A percentile compares a stretch with the other conserved stretches of the same genome.
phyloP scores from a whole-genome alignment of 805 yeast species.

The Schizosaccharomyces japonicus region DNA sequence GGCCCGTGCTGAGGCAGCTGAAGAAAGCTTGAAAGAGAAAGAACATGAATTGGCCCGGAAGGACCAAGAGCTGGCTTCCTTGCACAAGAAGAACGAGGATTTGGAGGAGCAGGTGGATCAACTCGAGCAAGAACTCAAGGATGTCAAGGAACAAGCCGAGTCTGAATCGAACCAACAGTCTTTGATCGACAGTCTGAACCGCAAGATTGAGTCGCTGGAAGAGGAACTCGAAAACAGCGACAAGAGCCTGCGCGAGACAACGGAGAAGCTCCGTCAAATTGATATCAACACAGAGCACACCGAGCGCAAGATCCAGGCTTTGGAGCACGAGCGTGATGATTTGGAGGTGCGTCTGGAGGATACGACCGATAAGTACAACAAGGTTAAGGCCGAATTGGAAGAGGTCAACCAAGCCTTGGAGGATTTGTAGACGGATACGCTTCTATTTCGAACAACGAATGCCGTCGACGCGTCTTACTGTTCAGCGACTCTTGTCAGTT shows the following conservation, averaged over 20 bases:
- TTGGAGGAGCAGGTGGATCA: background rate
- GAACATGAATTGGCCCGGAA: conserved; percentile 81
- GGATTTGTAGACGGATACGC: conserved; percentile 23
- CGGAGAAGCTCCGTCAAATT: conserved; percentile 77
- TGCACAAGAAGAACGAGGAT: conserved; percentile 35
- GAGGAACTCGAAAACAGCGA: conserved; percentile 80
- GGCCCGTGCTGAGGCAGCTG: conserved; percentile 77
- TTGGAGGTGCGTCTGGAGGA: conserved; percentile 82
- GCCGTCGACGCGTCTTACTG: too few relatives aligned
- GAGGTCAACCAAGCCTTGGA: conserved; percentile 93
- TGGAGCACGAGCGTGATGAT: conserved; percentile 78
- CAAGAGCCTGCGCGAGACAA: conserved; percentile 72
- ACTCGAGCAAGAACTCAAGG: conserved; percentile 1
- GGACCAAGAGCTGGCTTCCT: conserved; percentile 83
- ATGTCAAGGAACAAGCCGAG: background rate
- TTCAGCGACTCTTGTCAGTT: too few relatives aligned
- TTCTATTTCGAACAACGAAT: too few relatives aligned
- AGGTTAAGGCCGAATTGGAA: conserved; percentile 81
- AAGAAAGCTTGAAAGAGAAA: conserved; percentile 57
- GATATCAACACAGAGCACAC: conserved; percentile 90
- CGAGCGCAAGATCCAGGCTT: conserved; percentile 76
- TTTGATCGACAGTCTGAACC: conserved; percentile 40
- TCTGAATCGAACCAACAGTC: background rate
- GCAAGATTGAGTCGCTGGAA: conserved; percentile 72
- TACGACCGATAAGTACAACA: conserved; percentile 52